Evolutionary conservation across 2,329 filamentous ascomycete species (phyloP).

Genomic region (Blastomyces silverae): DNA sequence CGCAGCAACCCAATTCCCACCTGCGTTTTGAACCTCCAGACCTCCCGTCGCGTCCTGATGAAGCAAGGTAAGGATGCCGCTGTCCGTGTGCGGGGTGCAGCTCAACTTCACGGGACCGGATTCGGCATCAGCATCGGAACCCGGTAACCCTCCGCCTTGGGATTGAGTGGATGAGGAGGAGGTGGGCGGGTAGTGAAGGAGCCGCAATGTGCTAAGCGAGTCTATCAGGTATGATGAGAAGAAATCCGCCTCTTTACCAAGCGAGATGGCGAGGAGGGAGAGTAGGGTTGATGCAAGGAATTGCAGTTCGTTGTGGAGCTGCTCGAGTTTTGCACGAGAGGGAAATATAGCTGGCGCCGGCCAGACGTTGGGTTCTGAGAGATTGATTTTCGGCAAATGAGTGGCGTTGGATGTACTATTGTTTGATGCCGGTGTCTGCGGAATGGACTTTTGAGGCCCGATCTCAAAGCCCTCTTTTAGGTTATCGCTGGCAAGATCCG

Average conservation of each 20-base stretch:
- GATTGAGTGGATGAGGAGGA: constrained; percentile 10
- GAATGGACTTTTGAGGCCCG: constrained; percentile 27
- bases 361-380: constrained; percentile 41
- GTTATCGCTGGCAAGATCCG: constrained; percentile 36
- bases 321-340: constrained; percentile 31
- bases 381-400: constrained; percentile 29
- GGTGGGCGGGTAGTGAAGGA: constrained; percentile 40
- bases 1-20: constrained; percentile 39
- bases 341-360: constrained; percentile 25
- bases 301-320: constrained; percentile 38
- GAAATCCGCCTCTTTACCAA: constrained; percentile 36
- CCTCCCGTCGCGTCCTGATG: constrained; percentile 45
- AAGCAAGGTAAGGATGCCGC: constrained; percentile 44
- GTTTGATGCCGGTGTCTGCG: background rate
- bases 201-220: constrained; percentile 41
- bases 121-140: background rate
- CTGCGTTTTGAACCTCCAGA: constrained; percentile 43
- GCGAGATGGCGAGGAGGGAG: constrained; percentile 36
- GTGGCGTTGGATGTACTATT: constrained; percentile 14
- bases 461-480: constrained; percentile 46
- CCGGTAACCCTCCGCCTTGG: constrained; percentile 1
- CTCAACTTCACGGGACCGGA: constrained; percentile 22
- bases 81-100: constrained; percentile 37
- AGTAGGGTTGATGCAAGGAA: constrained; percentile 35
- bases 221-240: constrained; percentile 40